A percentile compares a stretch with the other conserved stretches of the same genome.
phyloP scores from a whole-genome alignment of 352 stramenopile genomes.

The Globisporangium abappressorium region DNA sequence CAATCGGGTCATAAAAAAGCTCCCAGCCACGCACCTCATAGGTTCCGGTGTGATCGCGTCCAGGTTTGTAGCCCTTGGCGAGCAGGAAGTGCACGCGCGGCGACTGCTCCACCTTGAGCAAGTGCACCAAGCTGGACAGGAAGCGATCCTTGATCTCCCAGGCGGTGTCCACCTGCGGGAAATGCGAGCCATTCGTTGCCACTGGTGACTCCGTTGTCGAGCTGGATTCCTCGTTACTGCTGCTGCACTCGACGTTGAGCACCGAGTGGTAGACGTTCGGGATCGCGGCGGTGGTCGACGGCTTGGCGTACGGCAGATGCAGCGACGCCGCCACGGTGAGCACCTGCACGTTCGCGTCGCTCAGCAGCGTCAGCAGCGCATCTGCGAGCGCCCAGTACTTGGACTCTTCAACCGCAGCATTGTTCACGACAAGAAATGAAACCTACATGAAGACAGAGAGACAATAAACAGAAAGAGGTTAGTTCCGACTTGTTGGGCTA shows the following conservation, averaged over 20 bases:
- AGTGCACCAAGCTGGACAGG: conserved; percentile 46
- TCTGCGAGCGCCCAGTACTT: conserved; percentile 46
- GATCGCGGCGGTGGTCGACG: conserved; percentile 18
- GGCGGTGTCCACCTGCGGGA: conserved; percentile 25
- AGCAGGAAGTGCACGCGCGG: conserved; percentile 49
- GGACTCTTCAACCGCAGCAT: conserved; percentile 17
- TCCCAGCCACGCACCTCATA: conserved; percentile 31
- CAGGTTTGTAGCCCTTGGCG: conserved; percentile 62
- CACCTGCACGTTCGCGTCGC: conserved; percentile 28
- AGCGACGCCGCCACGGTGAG: conserved; percentile 49
- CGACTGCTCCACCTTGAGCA: conserved; percentile 50
- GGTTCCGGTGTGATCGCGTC: conserved; percentile 41
- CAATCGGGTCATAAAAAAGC: not conserved
- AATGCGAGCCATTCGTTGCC: not conserved
- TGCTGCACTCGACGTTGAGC: conserved; percentile 19
- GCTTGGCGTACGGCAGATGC: conserved; percentile 60
- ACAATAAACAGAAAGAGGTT: not conserved
- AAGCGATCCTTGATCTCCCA: conserved; percentile 63
- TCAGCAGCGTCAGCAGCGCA: conserved; percentile 37
- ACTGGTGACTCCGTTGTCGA: conserved; percentile 7
- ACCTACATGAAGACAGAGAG: conserved; percentile 17
- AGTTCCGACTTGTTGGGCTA: not conserved
- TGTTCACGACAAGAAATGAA: conserved; percentile 36
- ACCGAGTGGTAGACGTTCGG: conserved; percentile 41
- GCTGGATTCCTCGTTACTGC: not conserved